Evolutionary conservation across 2,329 filamentous ascomycete genomes (phyloP).

Genomic region (Aspergillus sp.): DNA sequence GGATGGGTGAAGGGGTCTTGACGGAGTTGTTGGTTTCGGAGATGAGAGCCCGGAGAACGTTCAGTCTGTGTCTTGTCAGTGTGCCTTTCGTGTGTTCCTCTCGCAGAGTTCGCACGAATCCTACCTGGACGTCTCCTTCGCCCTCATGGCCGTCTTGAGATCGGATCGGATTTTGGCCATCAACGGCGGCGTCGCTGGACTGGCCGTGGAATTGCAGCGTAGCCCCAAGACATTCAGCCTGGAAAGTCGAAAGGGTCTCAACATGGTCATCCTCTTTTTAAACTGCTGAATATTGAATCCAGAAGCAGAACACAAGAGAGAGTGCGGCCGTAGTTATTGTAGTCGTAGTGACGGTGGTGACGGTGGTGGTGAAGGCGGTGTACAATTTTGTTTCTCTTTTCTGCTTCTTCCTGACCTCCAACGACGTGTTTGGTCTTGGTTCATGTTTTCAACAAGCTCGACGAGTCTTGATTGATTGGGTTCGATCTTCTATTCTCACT

Average conservation of each 20-base stretch:
- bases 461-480: too few species aligned
- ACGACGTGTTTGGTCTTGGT: too few species aligned
- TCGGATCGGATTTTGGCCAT: slow-evolving; percentile 39
- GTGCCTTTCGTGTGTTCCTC: not conserved
- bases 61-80: slow-evolving; percentile 30
- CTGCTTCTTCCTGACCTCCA: slow-evolving; percentile 1
- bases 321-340: not conserved
- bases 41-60: slow-evolving; percentile 42
- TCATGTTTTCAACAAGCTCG: too few species aligned
- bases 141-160: slow-evolving; percentile 43
- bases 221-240: slow-evolving; percentile 22
- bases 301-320: too few species aligned
- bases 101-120: slow-evolving; percentile 11
- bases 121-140: slow-evolving; percentile 39
- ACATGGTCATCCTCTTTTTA: slow-evolving; percentile 18
- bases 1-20: slow-evolving; percentile 39
- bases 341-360: slow-evolving; percentile 6
- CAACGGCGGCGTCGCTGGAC: slow-evolving; percentile 32
- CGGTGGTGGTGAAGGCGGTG: slow-evolving; percentile 18
- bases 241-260: slow-evolving; percentile 22
- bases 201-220: slow-evolving; percentile 35
- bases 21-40: slow-evolving; percentile 44
- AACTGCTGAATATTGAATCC: too few species aligned
- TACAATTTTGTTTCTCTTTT: slow-evolving; percentile 27
- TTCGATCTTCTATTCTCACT: slow-evolving; percentile 10